phyloP scores from a whole-genome alignment of 148 eudicot species.

The Diospyros lotus region DNA sequence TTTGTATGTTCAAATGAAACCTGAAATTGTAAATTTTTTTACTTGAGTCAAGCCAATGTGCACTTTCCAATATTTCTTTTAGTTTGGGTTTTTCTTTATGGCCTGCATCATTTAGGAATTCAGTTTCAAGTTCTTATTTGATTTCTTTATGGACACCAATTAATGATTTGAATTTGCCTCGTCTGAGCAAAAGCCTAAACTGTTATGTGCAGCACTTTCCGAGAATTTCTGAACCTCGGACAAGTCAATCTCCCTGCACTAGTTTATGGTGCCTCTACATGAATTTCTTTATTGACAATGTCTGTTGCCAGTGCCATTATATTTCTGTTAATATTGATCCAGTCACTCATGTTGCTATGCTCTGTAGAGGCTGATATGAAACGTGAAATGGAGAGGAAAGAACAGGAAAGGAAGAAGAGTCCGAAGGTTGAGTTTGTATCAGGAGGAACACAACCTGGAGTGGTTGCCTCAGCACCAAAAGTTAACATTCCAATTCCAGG shows the following conservation, averaged over 20 bases:
- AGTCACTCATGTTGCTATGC: constrained; percentile 9
- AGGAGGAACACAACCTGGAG: constrained; percentile 59
- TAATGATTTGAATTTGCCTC: background rate
- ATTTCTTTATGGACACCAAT: no score
- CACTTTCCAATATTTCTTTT: no score
- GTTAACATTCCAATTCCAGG: constrained; percentile 61
- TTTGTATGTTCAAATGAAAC: no score
- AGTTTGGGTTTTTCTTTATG: no score
- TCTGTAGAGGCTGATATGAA: constrained; percentile 80
- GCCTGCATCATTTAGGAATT: no score
- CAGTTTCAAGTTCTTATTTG: no score
- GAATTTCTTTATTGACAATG: background rate
- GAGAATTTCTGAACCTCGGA: no score
- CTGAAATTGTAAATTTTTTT: no score
- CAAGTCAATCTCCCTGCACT: background rate
- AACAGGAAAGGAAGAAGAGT: constrained; percentile 80
- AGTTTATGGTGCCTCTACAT: background rate
- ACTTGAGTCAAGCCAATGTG: no score
- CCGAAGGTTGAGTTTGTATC: constrained; percentile 74
- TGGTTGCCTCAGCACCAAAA: constrained; percentile 48
- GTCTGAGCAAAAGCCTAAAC: background rate
- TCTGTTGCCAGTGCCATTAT: background rate
- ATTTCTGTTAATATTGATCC: constrained; percentile 3
- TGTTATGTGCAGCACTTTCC: no score
- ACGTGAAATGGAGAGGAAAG: constrained; percentile 85